A percentile compares a stretch with the other conserved stretches of the same genome.
These are phyloP conservation scores for Podospora australis DNA, from an alignment of 495 filamentous ascomycete genomes.

Conservation along the genomic window DNA sequence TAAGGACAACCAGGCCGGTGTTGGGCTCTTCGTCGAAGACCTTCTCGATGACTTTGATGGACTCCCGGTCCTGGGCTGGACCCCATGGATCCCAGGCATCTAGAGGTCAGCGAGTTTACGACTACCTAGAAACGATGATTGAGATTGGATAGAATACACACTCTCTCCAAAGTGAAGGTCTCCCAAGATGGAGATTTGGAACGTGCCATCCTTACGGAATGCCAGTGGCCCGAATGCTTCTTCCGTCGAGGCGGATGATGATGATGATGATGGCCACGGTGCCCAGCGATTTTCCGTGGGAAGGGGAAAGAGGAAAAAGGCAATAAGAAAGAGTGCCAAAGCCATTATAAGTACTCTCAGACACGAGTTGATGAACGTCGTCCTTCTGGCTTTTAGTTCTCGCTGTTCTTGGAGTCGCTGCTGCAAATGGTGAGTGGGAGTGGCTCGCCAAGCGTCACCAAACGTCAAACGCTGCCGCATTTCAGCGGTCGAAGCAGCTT, in stretches of 20 bases:
- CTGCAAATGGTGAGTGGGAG: no score
- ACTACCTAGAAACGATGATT: neutral
- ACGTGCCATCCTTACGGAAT: slow-evolving; percentile 33
- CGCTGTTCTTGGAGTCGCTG: no score
- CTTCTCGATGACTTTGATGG: slow-evolving; percentile 51
- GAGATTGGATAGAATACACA: slow-evolving; percentile 20
- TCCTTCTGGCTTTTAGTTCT: no score
- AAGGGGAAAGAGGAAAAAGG: no score
- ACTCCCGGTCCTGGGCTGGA: slow-evolving; percentile 53
- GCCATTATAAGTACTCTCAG: no score
- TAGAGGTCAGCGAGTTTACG: slow-evolving; percentile 12
- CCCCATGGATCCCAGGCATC: slow-evolving; percentile 51
- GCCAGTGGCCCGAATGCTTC: slow-evolving; percentile 23
- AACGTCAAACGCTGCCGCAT: no score
- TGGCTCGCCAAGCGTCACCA: no score
- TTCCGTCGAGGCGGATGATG: no score
- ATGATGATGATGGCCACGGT: neutral
- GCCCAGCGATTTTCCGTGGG: no score
- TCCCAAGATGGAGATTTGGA: slow-evolving; percentile 54
- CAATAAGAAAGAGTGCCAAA: no score
- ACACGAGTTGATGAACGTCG: no score
- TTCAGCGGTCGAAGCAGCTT: no score
- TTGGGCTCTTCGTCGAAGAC: slow-evolving; percentile 51
- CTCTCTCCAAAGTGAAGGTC: slow-evolving; percentile 67
- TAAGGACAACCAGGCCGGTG: slow-evolving; percentile 59